These are phyloP conservation scores for Carallia pectinifolia DNA, from an alignment of 345 rosid genomes.

Conservation along the genomic window DNA sequence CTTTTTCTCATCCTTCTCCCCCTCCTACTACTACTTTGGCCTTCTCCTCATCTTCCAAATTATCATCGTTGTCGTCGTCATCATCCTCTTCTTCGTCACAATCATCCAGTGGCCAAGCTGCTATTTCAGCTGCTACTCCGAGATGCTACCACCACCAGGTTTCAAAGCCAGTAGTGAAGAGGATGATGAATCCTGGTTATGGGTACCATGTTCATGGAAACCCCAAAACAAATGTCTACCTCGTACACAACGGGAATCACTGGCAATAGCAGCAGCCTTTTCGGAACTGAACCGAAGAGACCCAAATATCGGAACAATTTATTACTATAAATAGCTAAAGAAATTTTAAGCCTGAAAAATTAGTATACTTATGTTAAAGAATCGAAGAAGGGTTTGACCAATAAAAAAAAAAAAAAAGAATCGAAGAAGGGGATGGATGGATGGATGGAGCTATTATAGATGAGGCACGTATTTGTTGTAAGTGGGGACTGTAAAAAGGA, in stretches of 20 bases:
- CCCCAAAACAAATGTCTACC: slow-evolving; percentile 47
- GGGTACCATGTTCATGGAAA: slow-evolving; percentile 49
- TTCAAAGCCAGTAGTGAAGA: slow-evolving; percentile 23
- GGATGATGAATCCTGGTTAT: slow-evolving; percentile 27
- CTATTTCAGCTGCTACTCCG: slow-evolving; percentile 29
- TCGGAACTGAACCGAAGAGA: slow-evolving; percentile 4
- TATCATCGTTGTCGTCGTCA: slow-evolving; percentile 25
- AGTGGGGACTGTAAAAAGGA: slow-evolving; percentile 35
- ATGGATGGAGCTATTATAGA: background rate
- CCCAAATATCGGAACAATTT: background rate
- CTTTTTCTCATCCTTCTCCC: background rate
- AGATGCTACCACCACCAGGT: slow-evolving; percentile 26
- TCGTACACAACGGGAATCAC: slow-evolving; percentile 55
- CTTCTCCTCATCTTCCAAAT: slow-evolving; percentile 8
- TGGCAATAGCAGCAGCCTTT: slow-evolving; percentile 44
- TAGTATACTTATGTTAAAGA: too few relatives aligned
- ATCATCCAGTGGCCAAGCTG: slow-evolving; percentile 15
- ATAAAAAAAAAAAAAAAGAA: too few relatives aligned
- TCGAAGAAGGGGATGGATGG: background rate
- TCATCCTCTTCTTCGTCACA: slow-evolving; percentile 29
- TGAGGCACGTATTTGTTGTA: slow-evolving; percentile 12
- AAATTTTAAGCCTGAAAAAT: background rate
- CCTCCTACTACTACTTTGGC: background rate
- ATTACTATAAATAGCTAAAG: background rate
- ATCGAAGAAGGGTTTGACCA: background rate